Evolutionary conservation across 192 early-diverging fungal genomes (phyloP), one percentile per base, ranked within the genome.

Genomic region (Coemansia sp.): DNA sequence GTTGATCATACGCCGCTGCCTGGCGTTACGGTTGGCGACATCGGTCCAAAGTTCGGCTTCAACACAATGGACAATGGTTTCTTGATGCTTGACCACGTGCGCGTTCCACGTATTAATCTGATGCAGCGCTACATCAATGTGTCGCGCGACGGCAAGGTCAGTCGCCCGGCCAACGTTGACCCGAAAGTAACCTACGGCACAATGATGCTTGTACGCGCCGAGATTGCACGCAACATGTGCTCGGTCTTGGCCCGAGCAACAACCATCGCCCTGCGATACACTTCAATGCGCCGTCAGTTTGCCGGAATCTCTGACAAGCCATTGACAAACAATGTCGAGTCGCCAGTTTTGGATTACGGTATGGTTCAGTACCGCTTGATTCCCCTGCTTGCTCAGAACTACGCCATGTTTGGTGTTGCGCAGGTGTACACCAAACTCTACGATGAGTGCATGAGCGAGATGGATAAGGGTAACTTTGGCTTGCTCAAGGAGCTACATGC

Each of bases 41-140:
- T 94, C 64, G 92, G 92, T 12, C 88, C 90, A 42, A 94, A 94
- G 82, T 89, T 91, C 58, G 92, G 92, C 12, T 91, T 86, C 81
- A 90, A 92, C 64, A 66, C 83, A 6, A 85, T 90, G 38, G 92
- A 94, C 78, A 94, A 93, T 61, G 92, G 92, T 45, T 91, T 87
- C 70, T 77, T 94, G 56, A 72, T 89, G 69, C 90, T 94, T 59
- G 85, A 93, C 55, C 85, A 85, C 53, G 85, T 86, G 61, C 89
- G 87, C 30, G 85, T 92, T 61, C 90, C 92, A 18, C 88, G 84
- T 40, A 71, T 85, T 61, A 82, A 88, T 57, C 86, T 95, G 71
- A 67, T 95, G 55, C 82, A 87, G 59, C 83, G 87, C 38, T 90
- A 85, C 69, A 85, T 91, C 48, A 72, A 69, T 38, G 87, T 95